Base-by-base conservation (phyloP, 495 filamentous ascomycete species). In the Pyrenula massariospora region DNA sequence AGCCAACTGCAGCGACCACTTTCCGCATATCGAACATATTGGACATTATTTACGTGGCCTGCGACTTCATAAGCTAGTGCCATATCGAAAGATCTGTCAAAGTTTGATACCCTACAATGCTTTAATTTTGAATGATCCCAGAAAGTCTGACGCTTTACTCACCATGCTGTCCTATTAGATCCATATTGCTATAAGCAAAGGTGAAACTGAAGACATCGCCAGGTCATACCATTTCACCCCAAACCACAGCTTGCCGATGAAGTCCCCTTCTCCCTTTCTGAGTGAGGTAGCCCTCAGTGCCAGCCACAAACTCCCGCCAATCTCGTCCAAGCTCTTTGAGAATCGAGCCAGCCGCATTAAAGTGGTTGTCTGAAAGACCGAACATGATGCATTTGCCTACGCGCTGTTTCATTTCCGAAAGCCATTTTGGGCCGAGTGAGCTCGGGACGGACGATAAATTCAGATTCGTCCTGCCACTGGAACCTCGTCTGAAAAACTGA, bases 1-100 rank as follows among this genome's bases (percentile, higher is more conserved):
- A 82, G 82, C 87, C 90, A 95, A 64, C 90, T 89, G 50, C 92
- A 79, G 36, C 92, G 77, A 15, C 86, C 88, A 10, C 84, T 84
- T 68, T 98, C 92, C 48, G 90, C 90, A 67, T 89, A 95, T 58
- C 86, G 80, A 58, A 83, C 81, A 63, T 95, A 96, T 54, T 75
- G 82, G 56, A 93, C 85, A 61, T 95, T 95, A 66, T 95, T 96
- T 22, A 96, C 86, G 65, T 96, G 92, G 2, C 85, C 85, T 84
- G 63, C 3, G 22, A 10, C n/a, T n/a, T n/a, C n/a, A n/a, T n/a
- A n/a, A n/a, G n/a, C n/a, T n/a, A n/a, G n/a, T n/a, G 23, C 23
- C 24, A 49, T 53, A 24, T 61, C 59, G n/a, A n/a, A n/a, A n/a
- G n/a, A n/a, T n/a, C n/a, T n/a, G n/a, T n/a, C n/a, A n/a, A n/a